Evolutionary conservation across 2,329 filamentous ascomycete genomes (phyloP).

Genomic region (Parascedosporium putredinis): DNA sequence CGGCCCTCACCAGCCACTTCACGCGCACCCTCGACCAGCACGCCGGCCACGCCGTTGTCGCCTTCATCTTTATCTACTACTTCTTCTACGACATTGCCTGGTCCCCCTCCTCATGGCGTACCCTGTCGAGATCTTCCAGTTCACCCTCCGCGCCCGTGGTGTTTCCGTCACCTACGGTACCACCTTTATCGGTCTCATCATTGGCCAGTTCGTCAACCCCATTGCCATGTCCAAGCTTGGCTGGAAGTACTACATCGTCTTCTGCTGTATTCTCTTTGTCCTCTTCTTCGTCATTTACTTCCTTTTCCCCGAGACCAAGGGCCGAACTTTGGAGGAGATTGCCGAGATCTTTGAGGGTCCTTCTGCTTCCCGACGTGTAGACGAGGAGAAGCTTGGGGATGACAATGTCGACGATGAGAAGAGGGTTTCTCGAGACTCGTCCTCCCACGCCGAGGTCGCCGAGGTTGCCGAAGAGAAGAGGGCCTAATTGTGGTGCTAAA

Average conservation of each 20-base stretch:
- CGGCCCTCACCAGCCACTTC: slow-evolving; percentile 20
- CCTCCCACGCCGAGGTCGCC: neutral
- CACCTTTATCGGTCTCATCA: neutral
- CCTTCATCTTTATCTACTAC: slow-evolving; percentile 29
- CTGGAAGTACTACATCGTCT: slow-evolving; percentile 31
- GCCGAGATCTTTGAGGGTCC: slow-evolving; percentile 18
- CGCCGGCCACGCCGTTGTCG: slow-evolving; percentile 20
- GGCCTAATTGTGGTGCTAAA: neutral
- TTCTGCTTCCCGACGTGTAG: neutral
- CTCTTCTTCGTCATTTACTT: slow-evolving; percentile 25
- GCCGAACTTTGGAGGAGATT: slow-evolving; percentile 20
- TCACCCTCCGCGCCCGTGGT: slow-evolving; percentile 11
- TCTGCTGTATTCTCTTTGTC: slow-evolving; percentile 22
- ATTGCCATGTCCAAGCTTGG: slow-evolving; percentile 25
- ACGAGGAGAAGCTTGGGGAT: neutral
- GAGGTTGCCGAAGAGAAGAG: neutral
- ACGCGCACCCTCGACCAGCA: slow-evolving; percentile 13
- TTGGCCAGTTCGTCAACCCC: slow-evolving; percentile 24
- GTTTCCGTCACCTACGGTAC: neutral
- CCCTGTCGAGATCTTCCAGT: slow-evolving; percentile 18
- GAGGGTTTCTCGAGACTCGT: neutral
- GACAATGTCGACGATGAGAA: neutral
- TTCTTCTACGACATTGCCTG: slow-evolving; percentile 11
- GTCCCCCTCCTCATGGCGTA: slow-evolving; percentile 22
- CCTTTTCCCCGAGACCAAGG: slow-evolving; percentile 24